Evolutionary conservation across 1,284 basidiomycete genomes (phyloP).

Genomic region (Heterobasidion parviporum): DNA sequence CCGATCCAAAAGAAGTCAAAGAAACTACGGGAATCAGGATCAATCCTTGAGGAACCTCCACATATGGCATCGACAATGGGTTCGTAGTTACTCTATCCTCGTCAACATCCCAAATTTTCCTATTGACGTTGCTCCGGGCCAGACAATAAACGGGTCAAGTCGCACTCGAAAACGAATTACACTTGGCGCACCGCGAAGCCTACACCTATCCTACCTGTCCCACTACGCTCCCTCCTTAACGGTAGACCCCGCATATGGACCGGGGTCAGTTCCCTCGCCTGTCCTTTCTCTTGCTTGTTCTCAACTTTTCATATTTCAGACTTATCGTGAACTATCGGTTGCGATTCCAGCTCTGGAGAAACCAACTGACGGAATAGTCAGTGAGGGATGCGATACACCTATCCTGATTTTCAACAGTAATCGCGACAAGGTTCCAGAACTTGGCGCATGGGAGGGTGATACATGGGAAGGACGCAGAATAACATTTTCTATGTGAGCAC

Average conservation of each 20-base stretch:
- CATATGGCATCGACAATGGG: no score
- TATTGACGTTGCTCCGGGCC: no score
- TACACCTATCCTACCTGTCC: neutral
- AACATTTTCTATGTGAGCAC: conserved; percentile 8
- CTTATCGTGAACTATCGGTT: neutral
- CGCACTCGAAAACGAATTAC: neutral
- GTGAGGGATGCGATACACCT: neutral
- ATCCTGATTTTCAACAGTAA: neutral
- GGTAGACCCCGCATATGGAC: neutral
- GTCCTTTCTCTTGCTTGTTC: neutral
- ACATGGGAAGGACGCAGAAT: conserved; percentile 7
- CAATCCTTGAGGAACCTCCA: no score
- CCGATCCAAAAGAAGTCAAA: no score
- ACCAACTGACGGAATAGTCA: neutral
- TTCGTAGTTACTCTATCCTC: no score
- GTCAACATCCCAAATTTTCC: no score
- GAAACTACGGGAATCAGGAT: no score
- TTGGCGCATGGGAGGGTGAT: conserved; percentile 6
- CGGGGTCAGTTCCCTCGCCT: neutral
- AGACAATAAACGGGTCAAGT: neutral
- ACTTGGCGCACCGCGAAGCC: neutral
- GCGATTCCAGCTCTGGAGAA: neutral
- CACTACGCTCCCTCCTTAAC: neutral
- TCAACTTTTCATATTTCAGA: neutral
- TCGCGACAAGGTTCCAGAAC: neutral